Base-by-base conservation (phyloP, 805 yeast genomes). In the Diddensiella transvaalensis region DNA sequence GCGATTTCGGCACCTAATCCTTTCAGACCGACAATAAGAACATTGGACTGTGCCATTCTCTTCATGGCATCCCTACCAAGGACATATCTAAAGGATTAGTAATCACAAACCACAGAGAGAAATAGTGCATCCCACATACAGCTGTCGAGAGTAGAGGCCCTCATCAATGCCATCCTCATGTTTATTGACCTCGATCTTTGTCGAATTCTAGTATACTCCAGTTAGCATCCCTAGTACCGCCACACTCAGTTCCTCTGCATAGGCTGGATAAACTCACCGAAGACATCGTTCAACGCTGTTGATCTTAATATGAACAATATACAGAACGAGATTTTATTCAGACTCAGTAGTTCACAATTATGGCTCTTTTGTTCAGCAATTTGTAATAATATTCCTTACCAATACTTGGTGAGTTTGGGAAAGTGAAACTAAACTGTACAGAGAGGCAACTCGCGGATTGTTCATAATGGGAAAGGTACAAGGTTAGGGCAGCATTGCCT, bases 1-100 rank as follows among this genome's bases (percentile, higher is more conserved):
- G 99, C 97, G 49, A 93, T 88, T 70, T 93, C 99, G 38, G 87
- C 78, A 61, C 99, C 99, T 42, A 93, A 73, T 42, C 99, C 99
- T 63, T 81, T 83, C 48, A 91, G 72, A 2, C 99, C 99, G 54
- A 90, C 79, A 42, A 93, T 76, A 43, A 93, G 77, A n/a, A 93
- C 96, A 60, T 86, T 88, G 22, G 98, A 89, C 56, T 79, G 76
- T 61, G 90, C 96, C 97, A 93, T 87, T 67, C 88, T 87, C 60
- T 90, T 74, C 99, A 93, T 93, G 45, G 99, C 99, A 57, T 93
- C 99, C 61, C 87, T 89, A 53, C 99, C 99, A 56, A 93, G 71
- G 45, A 93, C 99, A 61, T 91, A 88, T 13, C 56, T 52, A 26
- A 8, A 49, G 15, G 13, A 48, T 10, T 21, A 10, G 21, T 18